A percentile compares a stretch with the other conserved stretches of the same genome.
These are phyloP conservation scores for Mycocentrospora acerina DNA, from an alignment of 2,329 filamentous ascomycete species.

Conservation along the genomic window DNA sequence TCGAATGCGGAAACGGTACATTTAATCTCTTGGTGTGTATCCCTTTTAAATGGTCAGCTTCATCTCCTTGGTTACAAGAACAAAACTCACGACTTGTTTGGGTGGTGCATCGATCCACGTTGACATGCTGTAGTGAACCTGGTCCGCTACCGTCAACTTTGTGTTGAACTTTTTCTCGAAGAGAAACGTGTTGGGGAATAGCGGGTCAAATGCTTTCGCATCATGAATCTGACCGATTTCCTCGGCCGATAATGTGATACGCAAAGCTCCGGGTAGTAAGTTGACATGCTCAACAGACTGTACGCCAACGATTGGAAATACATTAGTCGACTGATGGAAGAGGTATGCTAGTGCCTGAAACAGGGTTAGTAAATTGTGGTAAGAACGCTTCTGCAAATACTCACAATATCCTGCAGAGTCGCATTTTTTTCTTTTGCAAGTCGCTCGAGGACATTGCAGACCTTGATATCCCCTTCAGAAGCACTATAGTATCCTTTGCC, in stretches of 20 bases:
- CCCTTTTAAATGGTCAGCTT: too few relatives aligned
- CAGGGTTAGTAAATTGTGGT: not conserved
- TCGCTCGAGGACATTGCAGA: constrained; percentile 60
- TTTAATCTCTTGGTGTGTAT: too few relatives aligned
- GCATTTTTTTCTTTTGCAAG: constrained; percentile 58
- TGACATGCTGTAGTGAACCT: constrained; percentile 7
- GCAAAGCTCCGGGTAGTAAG: constrained; percentile 67
- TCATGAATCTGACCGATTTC: constrained; percentile 67
- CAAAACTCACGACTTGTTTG: too few relatives aligned
- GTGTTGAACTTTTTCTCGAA: constrained; percentile 4
- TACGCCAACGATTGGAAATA: constrained; percentile 74
- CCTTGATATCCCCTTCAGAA: constrained; percentile 51
- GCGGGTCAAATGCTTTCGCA: constrained; percentile 21
- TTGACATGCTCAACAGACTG: constrained; percentile 69
- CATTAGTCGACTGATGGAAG: constrained; percentile 54
- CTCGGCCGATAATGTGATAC: constrained; percentile 58
- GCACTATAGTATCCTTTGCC: constrained; percentile 41
- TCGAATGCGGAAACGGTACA: too few relatives aligned
- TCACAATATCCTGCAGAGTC: constrained; percentile 50
- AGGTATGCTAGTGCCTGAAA: constrained; percentile 14
- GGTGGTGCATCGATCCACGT: constrained; percentile 11
- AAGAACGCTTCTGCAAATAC: constrained; percentile 46
- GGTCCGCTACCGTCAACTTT: constrained; percentile 4
- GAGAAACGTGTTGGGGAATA: constrained; percentile 20
- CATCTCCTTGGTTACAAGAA: too few relatives aligned